Evolutionary conservation across 1,139 yeast species (phyloP), one percentile per base, ranked within the genome.

Genomic region (Hansenula sp.): DNA sequence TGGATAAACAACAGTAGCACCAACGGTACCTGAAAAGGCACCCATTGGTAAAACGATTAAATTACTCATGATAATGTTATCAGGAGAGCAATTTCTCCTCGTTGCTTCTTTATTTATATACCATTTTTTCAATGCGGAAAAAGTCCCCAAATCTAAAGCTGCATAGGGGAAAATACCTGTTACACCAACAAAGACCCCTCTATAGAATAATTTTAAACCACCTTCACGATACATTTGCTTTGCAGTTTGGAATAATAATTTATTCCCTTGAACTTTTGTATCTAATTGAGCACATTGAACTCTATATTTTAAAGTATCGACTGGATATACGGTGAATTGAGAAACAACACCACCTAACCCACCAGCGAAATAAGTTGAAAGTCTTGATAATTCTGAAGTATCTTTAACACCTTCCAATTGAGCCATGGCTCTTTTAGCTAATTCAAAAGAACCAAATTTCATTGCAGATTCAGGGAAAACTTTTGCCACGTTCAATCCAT

Each of bases 381-480:
- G 61, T 51, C 84, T 79, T 1, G 96, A 86, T 42, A 93, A 67
- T 41, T 88, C 79, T 1, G 84, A 66, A 3, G 87, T 77, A 59
- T 88, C 94, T 18, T 75, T 74, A 2, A 81, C 81, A 11, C 96
- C 96, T 64, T 89, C 96, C 8, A 90, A 49, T 29, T 69, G 63
- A n/a, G 96, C 85, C 58, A 93, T 71, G 36, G 84, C 61, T 47
- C 87, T 72, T 58, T 93, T 93, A 0, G 93, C 82, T 6, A 91
- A 78, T 63, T 93, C 99, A 63, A 93, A 93, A 4, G 96, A 83
- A 4, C 99, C 98, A 65, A 93, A 93, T 62, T 93, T 93, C 80
- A 93, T 93, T 4, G 99, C 97, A 36, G 96, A 85, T 63, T 93
- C 99, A 0, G 99, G 99, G 60, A 93, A 89, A 28, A 93, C 97